Conservation (phyloP, 768 basidiomycete genomes). For the Exsudoporus frostii region DNA sequence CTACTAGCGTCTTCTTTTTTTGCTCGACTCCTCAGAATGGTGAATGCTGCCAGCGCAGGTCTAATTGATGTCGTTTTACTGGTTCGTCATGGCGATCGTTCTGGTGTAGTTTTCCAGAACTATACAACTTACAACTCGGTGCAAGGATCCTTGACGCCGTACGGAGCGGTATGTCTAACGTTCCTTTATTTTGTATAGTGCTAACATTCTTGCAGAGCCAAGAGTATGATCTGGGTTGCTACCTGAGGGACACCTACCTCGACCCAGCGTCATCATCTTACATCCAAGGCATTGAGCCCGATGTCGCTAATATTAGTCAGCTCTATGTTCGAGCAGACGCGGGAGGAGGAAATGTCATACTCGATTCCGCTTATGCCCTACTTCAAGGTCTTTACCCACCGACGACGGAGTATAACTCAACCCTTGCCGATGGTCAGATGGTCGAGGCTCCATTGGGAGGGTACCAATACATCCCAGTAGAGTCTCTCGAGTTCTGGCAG, state of each 20-base stretch:
- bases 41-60: constrained; percentile 24
- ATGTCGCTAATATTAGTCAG: constrained; percentile 66
- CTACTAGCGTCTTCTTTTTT: background rate
- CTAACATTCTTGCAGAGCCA: constrained; percentile 32
- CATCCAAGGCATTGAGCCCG: constrained; percentile 61
- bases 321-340: constrained; percentile 76
- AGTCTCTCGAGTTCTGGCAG: constrained; percentile 54
- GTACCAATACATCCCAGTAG: constrained; percentile 76
- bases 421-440: constrained; percentile 70
- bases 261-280: constrained; percentile 57
- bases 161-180: constrained; percentile 57
- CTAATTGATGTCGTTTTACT: constrained; percentile 73
- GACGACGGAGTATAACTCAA: constrained; percentile 57
- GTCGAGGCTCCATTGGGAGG: constrained; percentile 75
- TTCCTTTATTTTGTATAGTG: background rate
- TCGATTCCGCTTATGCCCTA: constrained; percentile 79
- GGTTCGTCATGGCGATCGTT: constrained; percentile 74
- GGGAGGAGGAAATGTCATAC: constrained; percentile 75
- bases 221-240: constrained; percentile 57
- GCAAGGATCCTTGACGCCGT: constrained; percentile 65
- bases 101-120: constrained; percentile 59
- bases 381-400: constrained; percentile 86
- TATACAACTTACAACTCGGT: constrained; percentile 65
- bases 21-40: constrained; percentile 14
- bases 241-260: constrained; percentile 64